Base-by-base conservation (phyloP, 2,329 filamentous ascomycete species). In the Aspergillus sojae region DNA sequence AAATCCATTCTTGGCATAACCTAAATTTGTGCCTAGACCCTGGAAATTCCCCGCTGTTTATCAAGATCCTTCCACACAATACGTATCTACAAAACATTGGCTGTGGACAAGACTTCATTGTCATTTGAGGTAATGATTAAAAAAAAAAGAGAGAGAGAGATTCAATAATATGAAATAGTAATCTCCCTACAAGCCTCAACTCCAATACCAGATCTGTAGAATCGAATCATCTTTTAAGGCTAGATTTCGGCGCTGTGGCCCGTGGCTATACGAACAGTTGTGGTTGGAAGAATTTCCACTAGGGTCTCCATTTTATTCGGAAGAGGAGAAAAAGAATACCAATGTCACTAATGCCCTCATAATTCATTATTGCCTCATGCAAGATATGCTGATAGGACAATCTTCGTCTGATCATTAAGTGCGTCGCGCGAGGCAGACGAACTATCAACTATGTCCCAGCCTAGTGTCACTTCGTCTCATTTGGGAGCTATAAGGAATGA, bases 1-100 rank as follows among this genome's bases (percentile, higher is more conserved):
- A 28, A 28, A 28, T 52, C 19, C 11, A n/a, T 9, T 55, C 52
- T 55, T 55, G 52, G 52, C 52, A 55, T 26, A 55, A 55, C 52
- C 32, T 55, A 36, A 55, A 55, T 55, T 55, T 32, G 12, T 26
- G 16, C 23, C 43, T 41, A n/a, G 39, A 41, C 39, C 39, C 19
- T 10, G 39, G 16, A n/a, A 41, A 41, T 10, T 41, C 39, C 39
- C 39, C 39, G 34, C 34, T 5, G 5, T 36, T 36, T 14, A 36
- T 36, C 34, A 14, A 16, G 4, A 36, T 36, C 11, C 32, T 3
- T 34, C 4, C 32, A 34, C 30, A 32, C 30, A 32, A 32, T 32
- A 36, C 14, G 5, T 36, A 36, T 26, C 23, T 26, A 36, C 14
- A 14, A 36, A 16, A 6, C 5, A 36, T 16, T 16, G 14, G 34